Conservation (phyloP, 2,329 filamentous ascomycete genomes). For the Colletotrichum tropicicola region DNA sequence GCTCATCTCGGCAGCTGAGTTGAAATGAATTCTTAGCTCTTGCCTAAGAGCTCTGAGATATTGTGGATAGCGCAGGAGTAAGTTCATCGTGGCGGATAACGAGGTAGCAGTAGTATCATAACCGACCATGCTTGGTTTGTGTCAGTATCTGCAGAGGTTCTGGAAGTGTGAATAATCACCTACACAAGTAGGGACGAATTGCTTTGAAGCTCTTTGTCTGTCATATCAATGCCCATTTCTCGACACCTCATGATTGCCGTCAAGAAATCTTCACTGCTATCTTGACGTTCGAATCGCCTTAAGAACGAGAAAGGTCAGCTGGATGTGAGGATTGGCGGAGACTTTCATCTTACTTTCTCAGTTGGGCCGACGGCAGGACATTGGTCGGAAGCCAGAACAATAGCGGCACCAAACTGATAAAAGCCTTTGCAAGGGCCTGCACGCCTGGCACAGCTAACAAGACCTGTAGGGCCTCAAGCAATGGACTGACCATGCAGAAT, state of each 20-base stretch:
- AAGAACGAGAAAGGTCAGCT: not conserved
- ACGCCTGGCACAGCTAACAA: not conserved
- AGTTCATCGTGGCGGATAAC: slow-evolving; percentile 14
- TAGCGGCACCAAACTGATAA: not conserved
- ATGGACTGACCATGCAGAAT: slow-evolving; percentile 2
- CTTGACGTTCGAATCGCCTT: not conserved
- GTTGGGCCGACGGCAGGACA: not conserved
- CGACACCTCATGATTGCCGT: slow-evolving; percentile 9
- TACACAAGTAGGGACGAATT: slow-evolving; percentile 10
- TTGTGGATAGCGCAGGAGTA: slow-evolving; percentile 27
- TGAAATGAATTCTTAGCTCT: slow-evolving; percentile 46
- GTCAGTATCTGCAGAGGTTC: not conserved
- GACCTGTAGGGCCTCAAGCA: slow-evolving; percentile 13
- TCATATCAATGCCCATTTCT: slow-evolving; percentile 4
- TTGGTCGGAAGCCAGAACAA: slow-evolving; percentile 10
- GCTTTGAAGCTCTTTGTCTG: slow-evolving; percentile 1
- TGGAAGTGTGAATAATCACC: not conserved
- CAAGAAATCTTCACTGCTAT: not conserved
- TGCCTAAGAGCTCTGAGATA: slow-evolving; percentile 38
- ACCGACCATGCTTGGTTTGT: slow-evolving; percentile 29
- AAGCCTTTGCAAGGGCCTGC: not conserved
- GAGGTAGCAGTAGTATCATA: slow-evolving; percentile 34
- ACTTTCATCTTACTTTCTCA: not conserved
- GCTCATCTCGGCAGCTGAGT: slow-evolving; percentile 32
- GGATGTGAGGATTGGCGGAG: not conserved